Evolutionary conservation across 2,329 filamentous ascomycete genomes (phyloP).

Genomic region (Fusarium piperis): DNA sequence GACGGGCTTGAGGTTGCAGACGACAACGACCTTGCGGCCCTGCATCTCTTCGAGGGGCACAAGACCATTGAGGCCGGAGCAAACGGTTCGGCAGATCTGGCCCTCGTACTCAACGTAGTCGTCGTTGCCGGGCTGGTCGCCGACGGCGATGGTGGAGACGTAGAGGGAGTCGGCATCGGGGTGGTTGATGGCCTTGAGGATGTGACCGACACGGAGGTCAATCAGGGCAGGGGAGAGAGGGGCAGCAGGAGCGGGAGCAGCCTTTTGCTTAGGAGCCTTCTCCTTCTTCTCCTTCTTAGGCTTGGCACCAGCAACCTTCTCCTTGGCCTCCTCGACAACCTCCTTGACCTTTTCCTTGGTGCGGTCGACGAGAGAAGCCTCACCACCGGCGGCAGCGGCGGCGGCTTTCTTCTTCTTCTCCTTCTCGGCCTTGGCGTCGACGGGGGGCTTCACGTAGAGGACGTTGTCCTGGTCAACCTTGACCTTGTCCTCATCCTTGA

Average conservation of each 20-base stretch:
- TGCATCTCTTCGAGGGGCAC: constrained; percentile 97
- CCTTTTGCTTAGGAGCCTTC: constrained; percentile 81
- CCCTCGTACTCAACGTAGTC: constrained; percentile 93
- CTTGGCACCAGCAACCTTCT: constrained; percentile 53
- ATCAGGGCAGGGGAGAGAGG: constrained; percentile 87
- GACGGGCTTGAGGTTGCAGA: constrained; percentile 98
- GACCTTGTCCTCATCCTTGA: constrained; percentile 80
- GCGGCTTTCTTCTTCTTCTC: constrained; percentile 98
- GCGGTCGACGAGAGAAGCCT: constrained; percentile 64
- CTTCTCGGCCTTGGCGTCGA: constrained; percentile 94
- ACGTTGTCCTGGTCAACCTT: constrained; percentile 81
- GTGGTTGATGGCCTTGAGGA: constrained; percentile 94
- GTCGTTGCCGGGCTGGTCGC: constrained; percentile 80
- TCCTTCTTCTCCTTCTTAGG: constrained; percentile 89
- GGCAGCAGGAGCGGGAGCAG: constrained; percentile 74
- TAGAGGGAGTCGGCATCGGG: constrained; percentile 96
- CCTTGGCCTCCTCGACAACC: constrained; percentile 62
- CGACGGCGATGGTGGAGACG: constrained; percentile 94
- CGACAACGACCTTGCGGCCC: constrained; percentile 90
- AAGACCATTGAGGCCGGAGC: constrained; percentile 94
- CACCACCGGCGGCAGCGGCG: constrained; percentile 65
- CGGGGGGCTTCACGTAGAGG: constrained; percentile 85
- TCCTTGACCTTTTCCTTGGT: constrained; percentile 69
- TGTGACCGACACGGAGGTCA: constrained; percentile 95
- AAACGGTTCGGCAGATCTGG: constrained; percentile 92